Conservation (phyloP, 768 basidiomycete species). For the Phlegmacium glaucopus region DNA sequence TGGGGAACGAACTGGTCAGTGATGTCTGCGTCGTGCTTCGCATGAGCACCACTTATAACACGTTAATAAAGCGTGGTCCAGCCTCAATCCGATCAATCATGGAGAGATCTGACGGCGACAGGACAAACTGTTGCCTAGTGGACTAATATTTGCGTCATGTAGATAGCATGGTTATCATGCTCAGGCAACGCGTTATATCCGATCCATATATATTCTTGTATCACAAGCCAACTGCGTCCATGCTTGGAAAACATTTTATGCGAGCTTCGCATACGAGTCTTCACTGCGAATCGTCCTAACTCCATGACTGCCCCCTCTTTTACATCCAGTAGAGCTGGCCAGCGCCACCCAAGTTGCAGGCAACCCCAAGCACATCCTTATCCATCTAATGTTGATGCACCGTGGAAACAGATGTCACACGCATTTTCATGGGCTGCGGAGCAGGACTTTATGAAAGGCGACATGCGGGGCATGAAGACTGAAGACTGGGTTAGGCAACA, state of each 20-base stretch:
- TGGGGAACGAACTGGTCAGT: neutral
- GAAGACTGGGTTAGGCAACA: conserved; percentile 67
- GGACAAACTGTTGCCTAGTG: neutral
- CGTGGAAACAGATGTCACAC: conserved; percentile 36
- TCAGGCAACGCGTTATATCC: conserved; percentile 15
- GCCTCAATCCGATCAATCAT: conserved; percentile 10
- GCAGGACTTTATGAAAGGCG: conserved; percentile 44
- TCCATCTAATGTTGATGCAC: conserved; percentile 12
- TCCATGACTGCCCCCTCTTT: neutral
- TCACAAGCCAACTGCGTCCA: conserved; percentile 4
- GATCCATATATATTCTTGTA: conserved; percentile 13
- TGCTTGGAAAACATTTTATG: conserved; percentile 6
- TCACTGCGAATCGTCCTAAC: neutral
- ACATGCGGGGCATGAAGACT: conserved; percentile 45
- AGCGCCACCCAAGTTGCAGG: conserved; percentile 5
- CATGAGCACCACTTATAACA: conserved; percentile 7
- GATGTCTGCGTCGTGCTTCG: conserved; percentile 13
- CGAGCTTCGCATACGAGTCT: no score
- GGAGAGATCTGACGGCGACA: neutral
- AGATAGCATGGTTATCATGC: conserved; percentile 35
- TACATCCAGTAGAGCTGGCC: conserved; percentile 3
- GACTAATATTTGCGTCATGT: conserved; percentile 10
- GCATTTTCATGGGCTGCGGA: conserved; percentile 51
- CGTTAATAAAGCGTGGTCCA: conserved; percentile 12
- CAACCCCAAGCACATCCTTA: conserved; percentile 2